Base-by-base conservation (phyloP, 139 green algal species). In the Chlorella sp. region DNA sequence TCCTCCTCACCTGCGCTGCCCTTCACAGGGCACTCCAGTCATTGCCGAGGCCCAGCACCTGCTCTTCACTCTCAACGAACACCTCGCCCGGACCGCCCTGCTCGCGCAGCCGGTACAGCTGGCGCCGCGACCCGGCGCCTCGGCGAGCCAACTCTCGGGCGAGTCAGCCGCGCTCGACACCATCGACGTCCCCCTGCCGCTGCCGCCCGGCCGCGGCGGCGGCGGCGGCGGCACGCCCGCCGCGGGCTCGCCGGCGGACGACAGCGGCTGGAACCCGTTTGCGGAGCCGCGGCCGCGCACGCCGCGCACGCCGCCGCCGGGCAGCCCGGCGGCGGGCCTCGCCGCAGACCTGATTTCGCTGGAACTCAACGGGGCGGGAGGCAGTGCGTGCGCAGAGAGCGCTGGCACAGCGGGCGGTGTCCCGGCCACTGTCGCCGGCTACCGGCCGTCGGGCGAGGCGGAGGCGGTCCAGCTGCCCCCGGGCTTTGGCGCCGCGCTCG, bases 31-130 rank as follows among this genome's bases (percentile, higher is more conserved):
- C n/a, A n/a, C n/a, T n/a, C 86, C 86, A 3, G 46, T 86, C 4
- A 64, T 88, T 42, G 81, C 91, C 61, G 85, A 88, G 33, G 53
- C 77, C 2, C 59, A 69, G 50, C 88, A 87, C 66, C 77, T 96
- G 74, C 79, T 97, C 38, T 87, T 84, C 70, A 83, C 82, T 2
- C 81, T 97, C 23, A 97, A 96, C 63, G 85, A 91, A 46, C 60
- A 91, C 71, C 86, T 96, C 17, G 71, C 66, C 0, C 66, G 77
- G 33, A 93, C 88, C 3, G 88, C 91, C 1, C 74, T 96, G 45
- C 71, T 97, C 77, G 85, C 95, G 62, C 92, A 95, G 82, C 89
- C 92, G 5, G 68, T 95, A 53, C 31, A 73, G n/a, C 60, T 83
- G 62, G 36, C 59, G 1, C 11, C 40, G 5, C 8, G 29, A 15